These are phyloP conservation scores for Phyllosticta ampelicida DNA, from an alignment of 2,329 filamentous ascomycete genomes.

Conservation along the genomic window DNA sequence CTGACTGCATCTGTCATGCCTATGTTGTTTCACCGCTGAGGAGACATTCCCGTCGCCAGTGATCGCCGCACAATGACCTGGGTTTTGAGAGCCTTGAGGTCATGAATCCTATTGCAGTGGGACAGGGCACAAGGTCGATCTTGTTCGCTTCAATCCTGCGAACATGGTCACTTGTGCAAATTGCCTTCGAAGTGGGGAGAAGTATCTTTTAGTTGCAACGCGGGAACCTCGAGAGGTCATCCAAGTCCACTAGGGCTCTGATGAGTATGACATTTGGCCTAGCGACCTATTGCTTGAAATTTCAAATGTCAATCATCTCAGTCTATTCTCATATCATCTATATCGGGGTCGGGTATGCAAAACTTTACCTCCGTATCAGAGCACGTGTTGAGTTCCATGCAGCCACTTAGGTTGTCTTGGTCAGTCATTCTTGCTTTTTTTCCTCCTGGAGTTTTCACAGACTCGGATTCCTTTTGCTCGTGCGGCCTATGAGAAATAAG, in stretches of 20 bases:
- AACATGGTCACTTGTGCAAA: not conserved
- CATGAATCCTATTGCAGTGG: not conserved
- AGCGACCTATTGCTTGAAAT: too few species aligned
- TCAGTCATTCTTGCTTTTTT: not conserved
- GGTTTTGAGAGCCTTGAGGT: not conserved
- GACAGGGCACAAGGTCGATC: not conserved
- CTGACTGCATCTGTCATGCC: not conserved
- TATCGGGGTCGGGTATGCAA: not conserved
- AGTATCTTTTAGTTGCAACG: not conserved
- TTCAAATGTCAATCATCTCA: too few species aligned
- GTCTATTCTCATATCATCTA: too few species aligned
- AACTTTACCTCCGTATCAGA: not conserved
- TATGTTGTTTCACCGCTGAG: not conserved
- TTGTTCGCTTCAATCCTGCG: not conserved
- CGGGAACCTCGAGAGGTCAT: too few species aligned
- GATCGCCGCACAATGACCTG: not conserved
- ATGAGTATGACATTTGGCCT: too few species aligned
- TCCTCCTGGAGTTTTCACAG: not conserved
- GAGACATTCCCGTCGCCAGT: not conserved
- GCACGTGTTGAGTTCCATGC: not conserved
- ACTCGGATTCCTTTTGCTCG: not conserved
- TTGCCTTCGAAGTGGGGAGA: not conserved
- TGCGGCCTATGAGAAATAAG: not conserved
- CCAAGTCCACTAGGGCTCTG: too few species aligned
- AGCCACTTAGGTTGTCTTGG: not conserved